Evolutionary conservation across 192 early-diverging fungal species (phyloP).

Genomic region (Helicostylum pulchrum): DNA sequence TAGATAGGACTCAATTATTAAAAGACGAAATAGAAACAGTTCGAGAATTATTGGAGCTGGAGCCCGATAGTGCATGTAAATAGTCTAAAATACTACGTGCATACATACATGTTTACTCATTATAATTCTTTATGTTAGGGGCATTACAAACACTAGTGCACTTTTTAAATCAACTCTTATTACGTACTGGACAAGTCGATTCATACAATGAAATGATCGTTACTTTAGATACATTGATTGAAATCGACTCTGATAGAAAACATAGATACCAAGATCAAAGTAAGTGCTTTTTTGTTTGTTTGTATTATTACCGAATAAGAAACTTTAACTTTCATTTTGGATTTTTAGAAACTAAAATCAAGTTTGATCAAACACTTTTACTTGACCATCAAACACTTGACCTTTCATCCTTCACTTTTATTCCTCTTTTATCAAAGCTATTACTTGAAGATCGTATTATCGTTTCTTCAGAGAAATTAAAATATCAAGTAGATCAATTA

Average conservation of each 20-base stretch:
- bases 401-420: background rate
- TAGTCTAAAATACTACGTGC: background rate
- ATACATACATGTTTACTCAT: background rate
- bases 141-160: conserved; percentile 56
- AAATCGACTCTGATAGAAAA: conserved; percentile 50
- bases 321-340: background rate
- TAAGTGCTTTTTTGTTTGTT: conserved; percentile 28
- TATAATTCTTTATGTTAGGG: conserved; percentile 40
- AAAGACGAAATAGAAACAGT: conserved; percentile 57
- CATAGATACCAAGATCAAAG: conserved; percentile 57
- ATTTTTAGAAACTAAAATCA: background rate
- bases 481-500: background rate
- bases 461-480: background rate
- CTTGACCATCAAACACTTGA: background rate
- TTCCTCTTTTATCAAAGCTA: background rate
- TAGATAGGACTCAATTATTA: conserved; percentile 45
- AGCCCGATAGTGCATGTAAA: conserved; percentile 84
- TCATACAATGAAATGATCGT: conserved; percentile 35
- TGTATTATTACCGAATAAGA: background rate
- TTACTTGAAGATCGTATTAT: background rate
- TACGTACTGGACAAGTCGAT: conserved; percentile 21
- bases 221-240: conserved; percentile 47
- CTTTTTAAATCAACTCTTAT: conserved; percentile 44
- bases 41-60: conserved; percentile 68
- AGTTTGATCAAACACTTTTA: background rate